Conservation (phyloP, 352 stramenopile genomes). For the Poterioochromonas sp. region DNA sequence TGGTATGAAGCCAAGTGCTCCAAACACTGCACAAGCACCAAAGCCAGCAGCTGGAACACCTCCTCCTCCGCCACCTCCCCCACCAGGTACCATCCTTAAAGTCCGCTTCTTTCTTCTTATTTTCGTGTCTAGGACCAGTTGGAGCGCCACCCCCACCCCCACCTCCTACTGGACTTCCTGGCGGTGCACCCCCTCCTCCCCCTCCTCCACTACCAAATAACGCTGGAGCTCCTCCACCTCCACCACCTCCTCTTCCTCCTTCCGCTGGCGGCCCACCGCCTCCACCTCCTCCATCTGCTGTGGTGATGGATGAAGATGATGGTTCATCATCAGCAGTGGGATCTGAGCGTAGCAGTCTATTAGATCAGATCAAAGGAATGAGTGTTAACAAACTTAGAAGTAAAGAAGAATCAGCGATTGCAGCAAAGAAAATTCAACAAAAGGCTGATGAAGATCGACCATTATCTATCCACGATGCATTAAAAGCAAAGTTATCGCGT, state of each 20-base stretch:
- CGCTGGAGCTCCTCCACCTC: not conserved
- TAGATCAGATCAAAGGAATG: conserved; percentile 25
- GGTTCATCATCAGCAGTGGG: not conserved
- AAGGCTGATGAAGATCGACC: not conserved
- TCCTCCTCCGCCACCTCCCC: not conserved
- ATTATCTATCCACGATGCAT: not conserved
- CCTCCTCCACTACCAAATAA: conserved; percentile 26
- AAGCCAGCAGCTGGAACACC: too few relatives aligned
- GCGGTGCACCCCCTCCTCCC: not conserved
- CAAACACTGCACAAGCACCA: not conserved
- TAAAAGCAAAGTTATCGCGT: not conserved
- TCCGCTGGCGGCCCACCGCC: not conserved
- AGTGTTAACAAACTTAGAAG: conserved; percentile 1
- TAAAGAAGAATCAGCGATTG: conserved; percentile 5
- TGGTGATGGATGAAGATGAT: not conserved
- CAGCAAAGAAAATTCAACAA: not conserved
- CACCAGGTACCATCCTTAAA: not conserved
- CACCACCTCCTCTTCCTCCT: conserved; percentile 1
- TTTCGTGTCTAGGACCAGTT: not conserved
- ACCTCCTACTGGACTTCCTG: not conserved
- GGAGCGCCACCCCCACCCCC: not conserved
- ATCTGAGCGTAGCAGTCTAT: not conserved
- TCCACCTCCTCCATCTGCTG: not conserved
- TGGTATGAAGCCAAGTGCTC: not conserved
- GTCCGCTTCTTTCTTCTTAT: too few relatives aligned